A percentile compares a stretch with the other conserved stretches of the same genome.
Evolutionary conservation across 257 asterid genomes (phyloP).

Genomic region (Ocimum tenuiflorum): DNA sequence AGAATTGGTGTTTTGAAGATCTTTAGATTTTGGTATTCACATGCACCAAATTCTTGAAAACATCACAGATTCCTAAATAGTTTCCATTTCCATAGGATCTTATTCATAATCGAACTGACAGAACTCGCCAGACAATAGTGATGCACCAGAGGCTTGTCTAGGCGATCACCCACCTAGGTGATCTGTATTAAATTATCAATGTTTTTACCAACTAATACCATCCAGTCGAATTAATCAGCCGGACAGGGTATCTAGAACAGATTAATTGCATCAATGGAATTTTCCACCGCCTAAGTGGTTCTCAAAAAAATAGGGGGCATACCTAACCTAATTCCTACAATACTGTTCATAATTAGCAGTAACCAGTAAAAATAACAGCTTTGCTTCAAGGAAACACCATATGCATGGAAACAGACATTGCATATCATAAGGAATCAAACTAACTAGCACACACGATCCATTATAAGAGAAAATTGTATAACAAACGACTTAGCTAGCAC

Average conservation of each 20-base stretch:
- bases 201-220: no score
- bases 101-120: no score
- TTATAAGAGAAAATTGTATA: background rate
- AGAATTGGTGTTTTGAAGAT: background rate
- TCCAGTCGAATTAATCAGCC: no score
- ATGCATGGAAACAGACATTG: background rate
- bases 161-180: no score
- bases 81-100: background rate
- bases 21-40: background rate
- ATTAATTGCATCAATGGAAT: no score
- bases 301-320: no score
- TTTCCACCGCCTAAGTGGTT: no score
- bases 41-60: background rate
- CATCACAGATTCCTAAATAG: background rate
- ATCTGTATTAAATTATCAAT: no score
- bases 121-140: no score
- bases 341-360: background rate
- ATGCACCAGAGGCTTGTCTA: no score
- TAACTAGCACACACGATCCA: background rate
- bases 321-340: no score
- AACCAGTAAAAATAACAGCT: conserved; percentile 1
- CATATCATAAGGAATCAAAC: background rate
- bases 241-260: no score
- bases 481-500: background rate
- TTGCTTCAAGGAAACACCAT: background rate